A percentile compares a stretch with the other conserved stretches of the same genome.
Evolutionary conservation across 225 moss, liverwort and hornwort species (phyloP).

Genomic region (Bryum argenteum): DNA sequence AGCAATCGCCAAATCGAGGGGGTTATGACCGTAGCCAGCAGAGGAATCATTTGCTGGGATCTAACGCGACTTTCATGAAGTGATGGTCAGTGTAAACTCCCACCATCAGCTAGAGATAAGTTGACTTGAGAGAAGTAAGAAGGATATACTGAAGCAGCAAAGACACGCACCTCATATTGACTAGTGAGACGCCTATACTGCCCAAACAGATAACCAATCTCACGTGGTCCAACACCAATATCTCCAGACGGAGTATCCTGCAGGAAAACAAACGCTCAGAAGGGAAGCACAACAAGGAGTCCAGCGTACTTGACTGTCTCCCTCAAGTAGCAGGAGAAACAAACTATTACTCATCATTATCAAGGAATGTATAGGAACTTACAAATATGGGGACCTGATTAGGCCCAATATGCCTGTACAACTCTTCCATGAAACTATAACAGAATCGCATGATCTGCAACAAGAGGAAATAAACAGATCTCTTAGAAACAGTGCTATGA

Average conservation of each 20-base stretch:
- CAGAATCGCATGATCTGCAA: constrained; percentile 98
- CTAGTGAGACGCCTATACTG: constrained; percentile 96
- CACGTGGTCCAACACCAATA: constrained; percentile 95
- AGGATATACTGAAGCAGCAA: constrained; percentile 2
- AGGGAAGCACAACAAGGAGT: constrained; percentile 15
- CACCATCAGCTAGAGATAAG: background rate
- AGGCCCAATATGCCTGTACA: constrained; percentile 94
- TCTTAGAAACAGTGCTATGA: background rate
- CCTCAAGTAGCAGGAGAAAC: constrained; percentile 8
- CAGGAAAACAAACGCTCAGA: constrained; percentile 25
- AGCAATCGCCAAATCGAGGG: constrained; percentile 8
- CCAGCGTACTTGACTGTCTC: background rate
- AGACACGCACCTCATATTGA: constrained; percentile 82
- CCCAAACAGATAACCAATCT: constrained; percentile 96
- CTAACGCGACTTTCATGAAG: background rate
- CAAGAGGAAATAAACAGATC: constrained; percentile 2
- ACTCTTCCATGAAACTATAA: constrained; percentile 99
- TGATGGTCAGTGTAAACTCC: constrained; percentile 7
- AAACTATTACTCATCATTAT: background rate
- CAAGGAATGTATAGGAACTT: constrained; percentile 29
- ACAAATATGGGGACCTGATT: constrained; percentile 83
- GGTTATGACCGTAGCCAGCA: background rate
- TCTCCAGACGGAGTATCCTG: constrained; percentile 99
- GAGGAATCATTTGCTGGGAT: background rate
- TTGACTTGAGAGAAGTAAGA: background rate